Base-by-base conservation (phyloP, 495 filamentous ascomycete species). In the Talaromyces ruber region DNA sequence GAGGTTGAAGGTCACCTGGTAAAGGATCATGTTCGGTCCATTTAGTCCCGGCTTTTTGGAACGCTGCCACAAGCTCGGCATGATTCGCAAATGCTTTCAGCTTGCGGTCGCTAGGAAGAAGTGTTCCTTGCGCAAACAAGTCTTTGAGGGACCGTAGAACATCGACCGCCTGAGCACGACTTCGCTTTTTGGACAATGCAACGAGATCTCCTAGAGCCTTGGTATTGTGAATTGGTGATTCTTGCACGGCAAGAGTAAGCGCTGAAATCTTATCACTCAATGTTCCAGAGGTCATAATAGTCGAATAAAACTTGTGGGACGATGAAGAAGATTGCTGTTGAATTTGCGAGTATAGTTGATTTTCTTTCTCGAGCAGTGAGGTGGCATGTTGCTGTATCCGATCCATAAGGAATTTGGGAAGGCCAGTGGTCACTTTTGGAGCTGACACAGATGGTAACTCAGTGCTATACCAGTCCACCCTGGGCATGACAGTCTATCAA, bases 191-290 rank as follows among this genome's bases (percentile, higher is more conserved):
- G 21, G 91, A 91, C 47, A 98, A 78, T 0, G 73, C 78, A 50
- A 97, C 79, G 47, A 98, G 79, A 60, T 80, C 91, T 64, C 97
- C 92, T 59, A 98, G 83, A 9, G 91, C 87, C 65, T 93, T 95
- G 58, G 83, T 87, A 55, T 91, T 97, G 68, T 98, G 94, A 53
- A 98, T 74, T 5, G 94, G 94, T 3, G 94, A 98, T 70, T 98
- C 94, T 75, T 98, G 94, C 14, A 96, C 87, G 25, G 92, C 88
- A 53, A 98, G 79, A 1, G 94, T 98, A 66, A 97, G 75, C 6
- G 94, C 94, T 3, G 95, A 97, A 29, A 97, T 90, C 72, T 97
- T 98, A 75, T 98, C 94, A 34, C 92, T 94, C 58, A 97, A 81
- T 7, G 95, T 98, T 76, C 94, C 94, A 1, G 92, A 92, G 16